Conservation (phyloP, 352 stramenopile species). For the Aphanomyces invadans region DNA sequence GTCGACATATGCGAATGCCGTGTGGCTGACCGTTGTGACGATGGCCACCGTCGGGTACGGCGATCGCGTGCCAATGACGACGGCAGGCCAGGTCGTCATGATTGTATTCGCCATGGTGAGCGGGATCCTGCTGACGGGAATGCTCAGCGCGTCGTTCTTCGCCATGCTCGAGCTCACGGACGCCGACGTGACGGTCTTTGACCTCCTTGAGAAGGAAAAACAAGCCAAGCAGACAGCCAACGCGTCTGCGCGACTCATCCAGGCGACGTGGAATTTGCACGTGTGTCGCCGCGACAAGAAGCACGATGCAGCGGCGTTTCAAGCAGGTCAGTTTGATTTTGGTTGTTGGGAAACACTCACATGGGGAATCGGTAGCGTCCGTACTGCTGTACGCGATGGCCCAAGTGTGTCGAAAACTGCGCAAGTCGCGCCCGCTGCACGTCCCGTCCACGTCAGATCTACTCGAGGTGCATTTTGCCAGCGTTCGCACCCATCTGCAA, state of each 20-base stretch:
- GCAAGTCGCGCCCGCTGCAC: slow-evolving; percentile 13
- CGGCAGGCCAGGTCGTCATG: slow-evolving; percentile 47
- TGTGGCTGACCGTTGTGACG: slow-evolving; percentile 65
- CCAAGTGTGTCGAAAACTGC: slow-evolving; percentile 16
- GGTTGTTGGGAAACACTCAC: neutral
- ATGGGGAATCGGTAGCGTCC: slow-evolving; percentile 5
- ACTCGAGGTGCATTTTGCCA: neutral
- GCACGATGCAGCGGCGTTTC: neutral
- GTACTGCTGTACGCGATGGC: slow-evolving; percentile 19
- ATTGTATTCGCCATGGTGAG: slow-evolving; percentile 57
- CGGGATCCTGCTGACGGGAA: slow-evolving; percentile 60
- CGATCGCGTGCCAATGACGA: slow-evolving; percentile 47
- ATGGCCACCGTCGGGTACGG: slow-evolving; percentile 76
- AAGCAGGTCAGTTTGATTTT: neutral
- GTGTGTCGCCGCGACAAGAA: neutral
- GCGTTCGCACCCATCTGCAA: neutral
- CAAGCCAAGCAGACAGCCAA: slow-evolving; percentile 37
- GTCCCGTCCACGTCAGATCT: slow-evolving; percentile 5
- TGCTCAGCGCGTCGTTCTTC: slow-evolving; percentile 62
- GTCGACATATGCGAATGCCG: slow-evolving; percentile 44
- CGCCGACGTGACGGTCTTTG: slow-evolving; percentile 50
- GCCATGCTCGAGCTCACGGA: slow-evolving; percentile 46
- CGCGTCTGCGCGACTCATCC: slow-evolving; percentile 52
- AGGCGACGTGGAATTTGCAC: slow-evolving; percentile 43
- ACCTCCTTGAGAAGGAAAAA: slow-evolving; percentile 40